phyloP scores from a whole-genome alignment of 768 basidiomycete genomes.

The Calocybe indica region DNA sequence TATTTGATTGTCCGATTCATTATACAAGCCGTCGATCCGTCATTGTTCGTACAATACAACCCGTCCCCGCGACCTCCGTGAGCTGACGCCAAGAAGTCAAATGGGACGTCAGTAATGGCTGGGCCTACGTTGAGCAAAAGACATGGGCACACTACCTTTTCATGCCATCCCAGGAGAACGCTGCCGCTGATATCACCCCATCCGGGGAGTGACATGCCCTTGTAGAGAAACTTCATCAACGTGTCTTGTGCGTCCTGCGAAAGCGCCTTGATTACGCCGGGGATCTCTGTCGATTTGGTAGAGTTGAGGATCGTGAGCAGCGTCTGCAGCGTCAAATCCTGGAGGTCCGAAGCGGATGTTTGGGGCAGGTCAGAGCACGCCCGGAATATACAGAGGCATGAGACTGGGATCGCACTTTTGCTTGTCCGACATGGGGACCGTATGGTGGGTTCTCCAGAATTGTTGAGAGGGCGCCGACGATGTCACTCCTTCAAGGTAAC shows the following conservation, averaged over 20 bases:
- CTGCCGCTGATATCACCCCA: conserved; percentile 58
- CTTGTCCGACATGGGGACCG: conserved; percentile 81
- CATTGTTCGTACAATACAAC: conserved; percentile 88
- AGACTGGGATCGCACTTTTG: conserved; percentile 57
- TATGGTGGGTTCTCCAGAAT: conserved; percentile 84
- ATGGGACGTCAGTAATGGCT: background rate
- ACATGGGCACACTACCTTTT: conserved; percentile 57
- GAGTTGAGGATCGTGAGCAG: conserved; percentile 90
- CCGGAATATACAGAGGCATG: background rate
- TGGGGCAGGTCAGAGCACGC: background rate
- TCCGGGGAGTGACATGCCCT: conserved; percentile 78
- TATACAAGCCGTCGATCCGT: conserved; percentile 47
- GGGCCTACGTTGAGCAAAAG: too few species aligned
- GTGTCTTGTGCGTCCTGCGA: conserved; percentile 78
- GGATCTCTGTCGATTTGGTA: conserved; percentile 85
- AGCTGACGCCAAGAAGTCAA: conserved; percentile 40
- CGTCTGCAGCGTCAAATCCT: conserved; percentile 77
- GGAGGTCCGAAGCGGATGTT: conserved; percentile 5
- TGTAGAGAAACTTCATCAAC: conserved; percentile 97
- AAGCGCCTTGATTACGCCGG: conserved; percentile 64
- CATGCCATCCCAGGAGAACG: conserved; percentile 85
- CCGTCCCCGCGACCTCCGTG: conserved; percentile 90
- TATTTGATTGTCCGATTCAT: background rate
- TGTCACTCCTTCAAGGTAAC: conserved; percentile 56
- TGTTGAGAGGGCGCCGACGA: conserved; percentile 59